Evolutionary conservation across 2,329 filamentous ascomycete species (phyloP).

Genomic region (Cladophialophora chaetospira): DNA sequence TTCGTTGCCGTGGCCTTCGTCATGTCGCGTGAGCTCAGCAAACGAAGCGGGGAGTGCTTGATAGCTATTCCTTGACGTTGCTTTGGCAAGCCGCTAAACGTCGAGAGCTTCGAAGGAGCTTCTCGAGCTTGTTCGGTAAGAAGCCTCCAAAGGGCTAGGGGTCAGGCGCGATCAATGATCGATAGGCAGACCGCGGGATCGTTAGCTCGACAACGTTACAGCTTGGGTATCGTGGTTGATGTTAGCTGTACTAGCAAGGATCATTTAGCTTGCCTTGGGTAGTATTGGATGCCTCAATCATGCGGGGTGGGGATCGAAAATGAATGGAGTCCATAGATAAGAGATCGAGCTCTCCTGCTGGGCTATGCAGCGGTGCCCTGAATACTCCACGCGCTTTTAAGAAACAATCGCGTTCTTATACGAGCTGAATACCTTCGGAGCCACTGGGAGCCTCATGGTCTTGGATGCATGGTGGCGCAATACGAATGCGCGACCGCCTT

Average conservation of each 20-base stretch:
- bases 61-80: background rate
- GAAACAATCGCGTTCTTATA: too few species aligned
- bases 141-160: background rate
- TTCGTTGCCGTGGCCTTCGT: background rate
- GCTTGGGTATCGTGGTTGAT: background rate
- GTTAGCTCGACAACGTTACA: background rate
- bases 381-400: too few species aligned
- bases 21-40: background rate
- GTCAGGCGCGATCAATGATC: background rate
- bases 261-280: constrained; percentile 1
- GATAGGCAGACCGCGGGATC: background rate
- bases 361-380: too few species aligned
- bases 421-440: too few species aligned
- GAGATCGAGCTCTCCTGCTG: background rate
- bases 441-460: too few species aligned
- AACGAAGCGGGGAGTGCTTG: background rate
- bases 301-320: background rate
- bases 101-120: background rate
- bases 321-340: background rate
- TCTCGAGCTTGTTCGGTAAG: background rate
- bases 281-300: background rate
- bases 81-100: background rate
- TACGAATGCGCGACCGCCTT: too few species aligned
- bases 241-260: background rate
- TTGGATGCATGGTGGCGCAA: too few species aligned